Base-by-base conservation (phyloP, 352 stramenopile genomes). In the Nothophytophthora sp. region DNA sequence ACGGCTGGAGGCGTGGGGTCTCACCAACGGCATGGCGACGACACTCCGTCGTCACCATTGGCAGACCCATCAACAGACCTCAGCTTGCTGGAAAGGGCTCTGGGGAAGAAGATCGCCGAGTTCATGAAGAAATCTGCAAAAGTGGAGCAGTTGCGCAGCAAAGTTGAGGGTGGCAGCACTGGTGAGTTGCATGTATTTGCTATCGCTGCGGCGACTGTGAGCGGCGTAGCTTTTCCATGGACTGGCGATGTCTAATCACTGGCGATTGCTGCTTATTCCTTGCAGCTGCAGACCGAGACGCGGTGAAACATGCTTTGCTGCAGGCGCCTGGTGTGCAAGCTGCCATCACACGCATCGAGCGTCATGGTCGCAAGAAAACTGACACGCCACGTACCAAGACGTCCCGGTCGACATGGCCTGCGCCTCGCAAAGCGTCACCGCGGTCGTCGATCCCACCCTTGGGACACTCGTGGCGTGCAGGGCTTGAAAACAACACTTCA, bases 321-420 rank as follows among this genome's bases (percentile, higher is more conserved):
- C 44, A 39, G n/a, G 61, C 30, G n/a, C 28, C 43, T 5, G 39
- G 66, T 37, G 49, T 61, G 11, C 60, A 55, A 58, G 60, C 55
- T 55, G 60, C 49, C 11, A 58, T 66, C 38, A 37, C 18, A 13
- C 47, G 37, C 16, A 56, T 68, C 19, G 13, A 66, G 28, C 30
- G 52, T 32, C 39, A 49, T 29, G 46, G 41, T 34, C 52, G 58
- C 12, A 39, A 65, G 36, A 22, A 50, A 38, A 24, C 20, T 16
- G 56, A 38, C 16, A 32, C 27, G n/a, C 32, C 35, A 22, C 59
- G 37, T 37, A 10, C 24, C 18, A 40, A 39, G 20, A 37, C 32
- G n/a, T 4, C n/a, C 8, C 41, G 22, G 9, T 5, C 5, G 16
- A 12, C 25, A 30, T 22, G 5, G 12, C 22, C 34, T 20, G 32